A percentile compares a stretch with the other conserved stretches of the same genome.
Evolutionary conservation across 2,329 filamentous ascomycete species (phyloP).

Genomic region (Akanthomyces uredinophilus): DNA sequence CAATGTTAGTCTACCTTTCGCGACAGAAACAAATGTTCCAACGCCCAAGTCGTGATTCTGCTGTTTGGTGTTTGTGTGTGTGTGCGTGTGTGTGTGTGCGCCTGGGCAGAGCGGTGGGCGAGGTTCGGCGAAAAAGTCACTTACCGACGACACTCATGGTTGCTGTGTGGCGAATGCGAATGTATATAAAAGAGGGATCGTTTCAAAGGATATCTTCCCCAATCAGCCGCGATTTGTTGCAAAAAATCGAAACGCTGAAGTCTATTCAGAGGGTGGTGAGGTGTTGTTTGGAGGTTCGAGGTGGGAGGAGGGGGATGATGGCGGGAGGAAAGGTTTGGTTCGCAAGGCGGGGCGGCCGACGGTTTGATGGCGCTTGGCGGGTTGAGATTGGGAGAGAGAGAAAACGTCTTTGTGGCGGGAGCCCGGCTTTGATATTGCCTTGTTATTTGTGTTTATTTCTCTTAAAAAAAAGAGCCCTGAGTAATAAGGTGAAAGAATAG

Average conservation of each 20-base stretch:
- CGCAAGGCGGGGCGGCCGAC: slow-evolving; percentile 2
- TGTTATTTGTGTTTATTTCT: neutral
- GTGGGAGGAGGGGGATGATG: slow-evolving; percentile 2
- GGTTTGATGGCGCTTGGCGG: neutral
- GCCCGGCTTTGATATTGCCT: neutral
- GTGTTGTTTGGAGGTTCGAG: slow-evolving; percentile 4
- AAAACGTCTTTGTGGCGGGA: neutral
- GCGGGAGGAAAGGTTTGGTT: slow-evolving; percentile 6
- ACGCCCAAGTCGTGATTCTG: neutral
- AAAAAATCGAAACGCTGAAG: slow-evolving; percentile 5
- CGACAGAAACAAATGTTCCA: neutral
- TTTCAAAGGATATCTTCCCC: neutral
- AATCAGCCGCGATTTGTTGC: slow-evolving; percentile 9
- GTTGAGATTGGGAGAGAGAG: neutral
- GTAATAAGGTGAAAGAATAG: neutral
- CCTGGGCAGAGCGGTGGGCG: slow-evolving; percentile 6
- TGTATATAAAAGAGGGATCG: neutral
- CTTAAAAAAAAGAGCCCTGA: neutral
- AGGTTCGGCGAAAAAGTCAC: slow-evolving; percentile 21
- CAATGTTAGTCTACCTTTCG: neutral
- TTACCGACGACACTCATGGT: slow-evolving; percentile 54
- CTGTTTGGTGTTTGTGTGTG: neutral
- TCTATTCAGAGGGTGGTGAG: neutral
- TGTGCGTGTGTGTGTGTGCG: neutral
- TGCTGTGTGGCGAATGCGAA: slow-evolving; percentile 24